These are phyloP conservation scores for Westerdykella aurantiaca DNA, from an alignment of 2,329 filamentous ascomycete species.

Conservation along the genomic window DNA sequence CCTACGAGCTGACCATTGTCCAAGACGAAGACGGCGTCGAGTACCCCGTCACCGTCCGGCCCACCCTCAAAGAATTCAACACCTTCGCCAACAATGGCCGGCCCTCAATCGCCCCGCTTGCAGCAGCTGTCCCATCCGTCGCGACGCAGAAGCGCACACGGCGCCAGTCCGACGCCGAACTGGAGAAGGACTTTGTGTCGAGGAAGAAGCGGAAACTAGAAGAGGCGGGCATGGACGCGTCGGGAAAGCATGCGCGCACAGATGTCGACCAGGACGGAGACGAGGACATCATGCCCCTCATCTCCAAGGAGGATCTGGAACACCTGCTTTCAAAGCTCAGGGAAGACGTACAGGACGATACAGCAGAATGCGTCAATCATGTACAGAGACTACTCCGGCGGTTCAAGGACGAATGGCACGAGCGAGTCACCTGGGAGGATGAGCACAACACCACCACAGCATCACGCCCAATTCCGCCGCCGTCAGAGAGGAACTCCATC, in stretches of 20 bases:
- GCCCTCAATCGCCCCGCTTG: not conserved
- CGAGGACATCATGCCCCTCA: constrained; percentile 15
- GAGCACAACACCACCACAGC: constrained; percentile 1
- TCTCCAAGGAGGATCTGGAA: constrained; percentile 17
- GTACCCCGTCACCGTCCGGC: constrained; percentile 13
- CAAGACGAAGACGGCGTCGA: constrained; percentile 10
- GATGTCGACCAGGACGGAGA: constrained; percentile 4
- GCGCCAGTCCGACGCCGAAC: constrained; percentile 13
- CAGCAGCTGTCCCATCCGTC: not conserved
- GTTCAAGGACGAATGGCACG: constrained; percentile 15
- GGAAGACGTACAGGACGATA: constrained; percentile 22
- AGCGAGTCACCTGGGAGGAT: constrained; percentile 10
- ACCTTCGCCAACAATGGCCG: not conserved
- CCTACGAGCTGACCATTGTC: constrained; percentile 7
- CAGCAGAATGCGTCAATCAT: constrained; percentile 13
- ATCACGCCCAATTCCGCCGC: not conserved
- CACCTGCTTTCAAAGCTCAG: constrained; percentile 14
- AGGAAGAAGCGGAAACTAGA: constrained; percentile 16
- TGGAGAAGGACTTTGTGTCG: constrained; percentile 15
- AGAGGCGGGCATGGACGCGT: constrained; percentile 2
- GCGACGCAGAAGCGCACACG: constrained; percentile 7
- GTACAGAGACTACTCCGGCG: constrained; percentile 9
- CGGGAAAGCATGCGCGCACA: constrained; percentile 7
- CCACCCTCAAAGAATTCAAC: constrained; percentile 6
- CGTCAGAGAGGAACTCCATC: constrained; percentile 1